Evolutionary conservation across 371 early-diverging fungal species (phyloP), one percentile per base, ranked within the genome.

Genomic region (Mucor velutinosus): DNA sequence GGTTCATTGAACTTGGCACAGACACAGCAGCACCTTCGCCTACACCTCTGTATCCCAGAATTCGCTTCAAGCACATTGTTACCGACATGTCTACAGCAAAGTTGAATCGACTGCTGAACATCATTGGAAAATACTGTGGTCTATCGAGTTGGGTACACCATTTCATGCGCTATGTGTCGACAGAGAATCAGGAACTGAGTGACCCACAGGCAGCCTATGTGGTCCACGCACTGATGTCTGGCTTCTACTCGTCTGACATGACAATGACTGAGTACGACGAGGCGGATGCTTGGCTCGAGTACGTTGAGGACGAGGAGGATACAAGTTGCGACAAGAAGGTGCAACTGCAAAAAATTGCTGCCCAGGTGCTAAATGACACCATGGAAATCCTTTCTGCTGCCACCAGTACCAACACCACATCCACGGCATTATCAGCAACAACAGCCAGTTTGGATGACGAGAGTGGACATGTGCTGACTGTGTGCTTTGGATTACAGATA

Each of bases 131-230:
- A n/a, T 74, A 73, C 49, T 79, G 83, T 11, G 76, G 85, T 66
- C n/a, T 81, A 17, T 60, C 60, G 7, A 66, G 51, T 11, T 80
- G 88, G 75, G 61, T 80, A 10, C 76, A 81, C 35, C 80, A 81
- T 69, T 86, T 84, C 57, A 76, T 83, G 66, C 58, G 60, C 2
- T 80, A 81, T 45, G n/a, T 87, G 7, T 67, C 60, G 4, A 30
- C 30, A 4, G 72, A 73, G 5, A 61, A 60, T 30, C 62, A 67
- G 2, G 58, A 49, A 19, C 61, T 62, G 17, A 76, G 71, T 43
- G 79, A 83, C 19, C 81, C 87, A 0, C 82, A 81, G 61, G 81
- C 84, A n/a, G 70, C 75, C 11, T 86, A 67, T 33, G 71, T 86
- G 33, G 60, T 87, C 4, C 81, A 84, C 56, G 69, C 85, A 10